These are phyloP conservation scores for Pleomassaria siparia DNA, from an alignment of 2,329 filamentous ascomycete genomes.

Conservation along the genomic window DNA sequence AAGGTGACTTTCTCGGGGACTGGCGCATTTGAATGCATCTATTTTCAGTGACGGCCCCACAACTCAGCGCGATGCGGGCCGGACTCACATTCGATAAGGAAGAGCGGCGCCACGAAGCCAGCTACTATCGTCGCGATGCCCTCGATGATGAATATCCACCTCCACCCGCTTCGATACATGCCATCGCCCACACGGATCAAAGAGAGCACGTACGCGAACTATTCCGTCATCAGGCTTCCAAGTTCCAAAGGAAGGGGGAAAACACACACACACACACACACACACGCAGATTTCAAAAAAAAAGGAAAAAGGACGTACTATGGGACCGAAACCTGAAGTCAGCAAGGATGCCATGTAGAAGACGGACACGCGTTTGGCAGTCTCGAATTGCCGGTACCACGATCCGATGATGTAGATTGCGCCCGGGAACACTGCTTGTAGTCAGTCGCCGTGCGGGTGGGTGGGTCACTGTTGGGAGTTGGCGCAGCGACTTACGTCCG, in stretches of 20 bases:
- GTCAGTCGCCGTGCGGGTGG: neutral
- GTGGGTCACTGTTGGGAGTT: neutral
- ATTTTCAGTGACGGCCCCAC: neutral
- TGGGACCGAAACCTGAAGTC: slow-evolving; percentile 35
- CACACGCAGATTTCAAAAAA: no score
- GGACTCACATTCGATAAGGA: slow-evolving; percentile 26
- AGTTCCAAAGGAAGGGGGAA: no score
- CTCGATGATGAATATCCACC: slow-evolving; percentile 29
- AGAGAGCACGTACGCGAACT: slow-evolving; percentile 36
- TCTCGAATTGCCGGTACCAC: slow-evolving; percentile 31
- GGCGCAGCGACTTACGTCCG: slow-evolving; percentile 17
- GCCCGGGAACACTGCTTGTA: slow-evolving; percentile 21
- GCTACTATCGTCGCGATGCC: slow-evolving; percentile 20
- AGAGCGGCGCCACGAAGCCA: slow-evolving; percentile 23
- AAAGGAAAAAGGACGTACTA: slow-evolving; percentile 18
- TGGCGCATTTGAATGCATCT: slow-evolving; percentile 5
- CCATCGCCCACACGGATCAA: slow-evolving; percentile 35
- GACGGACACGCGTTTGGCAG: slow-evolving; percentile 25
- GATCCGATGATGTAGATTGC: slow-evolving; percentile 28
- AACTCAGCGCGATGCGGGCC: no score
- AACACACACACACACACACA: no score
- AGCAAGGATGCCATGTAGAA: slow-evolving; percentile 33
- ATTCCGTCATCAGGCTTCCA: neutral
- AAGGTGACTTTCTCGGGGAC: slow-evolving; percentile 31
- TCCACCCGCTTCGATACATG: slow-evolving; percentile 33